Evolutionary conservation across 495 filamentous ascomycete genomes (phyloP).

Genomic region (Annulohypoxylon moriforme): DNA sequence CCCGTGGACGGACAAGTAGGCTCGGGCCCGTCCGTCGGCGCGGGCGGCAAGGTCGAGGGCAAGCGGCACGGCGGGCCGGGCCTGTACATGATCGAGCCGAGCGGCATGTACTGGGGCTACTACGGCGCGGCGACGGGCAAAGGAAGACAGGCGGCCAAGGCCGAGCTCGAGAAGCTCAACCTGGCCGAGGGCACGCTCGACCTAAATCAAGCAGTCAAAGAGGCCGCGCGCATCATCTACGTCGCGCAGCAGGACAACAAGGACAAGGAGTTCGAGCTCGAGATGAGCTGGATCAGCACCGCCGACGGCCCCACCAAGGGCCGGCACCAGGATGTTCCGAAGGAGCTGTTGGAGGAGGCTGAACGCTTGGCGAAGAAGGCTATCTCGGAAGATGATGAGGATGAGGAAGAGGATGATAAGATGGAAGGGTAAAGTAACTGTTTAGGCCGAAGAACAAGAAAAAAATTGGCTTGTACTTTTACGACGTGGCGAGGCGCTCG

Average conservation of each 20-base stretch:
- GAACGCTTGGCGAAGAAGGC: constrained; percentile 86
- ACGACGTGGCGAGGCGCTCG: constrained; percentile 28
- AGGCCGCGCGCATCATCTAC: constrained; percentile 96
- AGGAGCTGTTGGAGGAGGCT: constrained; percentile 87
- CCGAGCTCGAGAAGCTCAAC: constrained; percentile 97
- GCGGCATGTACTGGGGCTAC: constrained; percentile 97
- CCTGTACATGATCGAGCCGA: constrained; percentile 98
- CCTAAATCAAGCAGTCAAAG: constrained; percentile 88
- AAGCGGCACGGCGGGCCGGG: constrained; percentile 86
- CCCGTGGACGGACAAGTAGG: constrained; percentile 91
- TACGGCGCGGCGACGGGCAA: constrained; percentile 98
- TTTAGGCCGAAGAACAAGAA: background rate
- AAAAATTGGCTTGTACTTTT: constrained; percentile 29
- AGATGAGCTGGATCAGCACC: constrained; percentile 97
- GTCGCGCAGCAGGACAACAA: constrained; percentile 95
- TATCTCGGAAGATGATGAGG: constrained; percentile 79
- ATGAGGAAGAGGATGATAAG: constrained; percentile 72
- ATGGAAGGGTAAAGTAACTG: constrained; percentile 74
- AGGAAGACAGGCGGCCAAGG: constrained; percentile 93
- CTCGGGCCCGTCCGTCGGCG: constrained; percentile 76
- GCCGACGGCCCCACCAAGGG: constrained; percentile 88
- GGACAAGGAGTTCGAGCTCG: constrained; percentile 98
- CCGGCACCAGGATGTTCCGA: constrained; percentile 89
- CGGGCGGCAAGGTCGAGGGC: constrained; percentile 80
- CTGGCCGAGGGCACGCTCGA: constrained; percentile 79